A percentile compares a stretch with the other conserved stretches of the same genome.
Conservation (phyloP, 1,139 yeast species). For the Ogataea hybrid region DNA sequence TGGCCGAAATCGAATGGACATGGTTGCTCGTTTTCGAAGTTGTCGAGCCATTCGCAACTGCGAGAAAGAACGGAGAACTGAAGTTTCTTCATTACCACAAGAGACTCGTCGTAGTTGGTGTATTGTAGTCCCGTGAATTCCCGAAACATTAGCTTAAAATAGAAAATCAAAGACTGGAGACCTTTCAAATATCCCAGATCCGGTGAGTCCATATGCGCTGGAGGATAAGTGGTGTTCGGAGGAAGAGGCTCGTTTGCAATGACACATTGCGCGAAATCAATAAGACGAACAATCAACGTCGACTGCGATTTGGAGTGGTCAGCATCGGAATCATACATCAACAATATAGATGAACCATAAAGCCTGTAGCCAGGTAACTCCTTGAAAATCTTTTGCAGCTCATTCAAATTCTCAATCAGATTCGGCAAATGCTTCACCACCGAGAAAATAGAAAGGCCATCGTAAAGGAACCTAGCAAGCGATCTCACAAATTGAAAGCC, state of each 20-base stretch:
- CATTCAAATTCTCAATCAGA: slow-evolving; percentile 57
- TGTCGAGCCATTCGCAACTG: slow-evolving; percentile 49
- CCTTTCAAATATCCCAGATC: slow-evolving; percentile 91
- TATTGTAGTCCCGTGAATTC: slow-evolving; percentile 40
- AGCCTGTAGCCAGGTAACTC: slow-evolving; percentile 76
- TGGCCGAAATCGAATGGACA: slow-evolving; percentile 26
- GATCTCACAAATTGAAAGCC: slow-evolving; percentile 78
- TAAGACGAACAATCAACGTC: slow-evolving; percentile 57
- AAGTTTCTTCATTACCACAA: slow-evolving; percentile 32
- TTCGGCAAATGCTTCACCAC: slow-evolving; percentile 68
- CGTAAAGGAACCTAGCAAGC: slow-evolving; percentile 73
- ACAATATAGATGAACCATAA: slow-evolving; percentile 84
- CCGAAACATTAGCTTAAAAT: slow-evolving; percentile 55
- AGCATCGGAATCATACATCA: slow-evolving; percentile 71
- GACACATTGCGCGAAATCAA: slow-evolving; percentile 95
- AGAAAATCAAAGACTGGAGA: slow-evolving; percentile 58
- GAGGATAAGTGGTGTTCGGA: slow-evolving; percentile 55
- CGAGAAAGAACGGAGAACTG: slow-evolving; percentile 27
- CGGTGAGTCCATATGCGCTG: slow-evolving; percentile 57
- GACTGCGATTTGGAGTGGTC: slow-evolving; percentile 27
- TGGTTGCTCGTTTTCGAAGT: slow-evolving; percentile 37
- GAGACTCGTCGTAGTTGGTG: slow-evolving; percentile 22
- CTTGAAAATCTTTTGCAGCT: slow-evolving; percentile 53
- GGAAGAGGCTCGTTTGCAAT: slow-evolving; percentile 57
- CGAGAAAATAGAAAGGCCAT: slow-evolving; percentile 60